phyloP scores from a whole-genome alignment of 2,329 filamentous ascomycete genomes.

The Aureobasidium musti region DNA sequence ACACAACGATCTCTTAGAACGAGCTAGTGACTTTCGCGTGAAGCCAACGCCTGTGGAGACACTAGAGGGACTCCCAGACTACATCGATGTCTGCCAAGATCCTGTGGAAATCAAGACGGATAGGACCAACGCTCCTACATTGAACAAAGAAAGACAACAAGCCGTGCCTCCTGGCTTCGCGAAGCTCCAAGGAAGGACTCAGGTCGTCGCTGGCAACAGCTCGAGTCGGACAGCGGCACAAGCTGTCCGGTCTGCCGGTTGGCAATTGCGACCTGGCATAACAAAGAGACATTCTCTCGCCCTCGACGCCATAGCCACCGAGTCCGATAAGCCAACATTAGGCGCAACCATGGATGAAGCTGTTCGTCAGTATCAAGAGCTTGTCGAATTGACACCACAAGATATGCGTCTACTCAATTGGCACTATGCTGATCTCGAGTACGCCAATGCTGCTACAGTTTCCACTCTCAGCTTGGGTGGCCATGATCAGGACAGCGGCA shows the following conservation, averaged over 20 bases:
- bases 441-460: conserved; percentile 90
- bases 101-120: conserved; percentile 48
- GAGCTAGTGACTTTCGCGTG: conserved; percentile 86
- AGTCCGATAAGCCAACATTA: conserved; percentile 67
- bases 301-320: conserved; percentile 65
- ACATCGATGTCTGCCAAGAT: conserved; percentile 83
- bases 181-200: conserved; percentile 70
- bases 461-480: conserved; percentile 82
- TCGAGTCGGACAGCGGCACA: conserved; percentile 72
- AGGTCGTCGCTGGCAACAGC: conserved; percentile 68
- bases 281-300: conserved; percentile 68
- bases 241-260: conserved; percentile 79
- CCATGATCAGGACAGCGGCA: conserved; percentile 97
- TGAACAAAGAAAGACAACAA: conserved; percentile 31
- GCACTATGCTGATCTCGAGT: conserved; percentile 98
- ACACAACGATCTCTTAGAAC: conserved; percentile 92
- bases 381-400: conserved; percentile 79
- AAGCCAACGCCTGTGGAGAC: conserved; percentile 69
- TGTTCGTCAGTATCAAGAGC: conserved; percentile 79
- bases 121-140: conserved; percentile 2
- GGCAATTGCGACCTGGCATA: conserved; percentile 67
- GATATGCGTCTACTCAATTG: conserved; percentile 93
- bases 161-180: conserved; percentile 51
- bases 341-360: conserved; percentile 91
- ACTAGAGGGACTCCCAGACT: conserved; percentile 76